Percentiles rank a stretch among this genome's conserved stretches.
These are phyloP conservation scores for Bjerkandera adusta DNA, from an alignment of 1,284 basidiomycete genomes.

Conservation along the genomic window DNA sequence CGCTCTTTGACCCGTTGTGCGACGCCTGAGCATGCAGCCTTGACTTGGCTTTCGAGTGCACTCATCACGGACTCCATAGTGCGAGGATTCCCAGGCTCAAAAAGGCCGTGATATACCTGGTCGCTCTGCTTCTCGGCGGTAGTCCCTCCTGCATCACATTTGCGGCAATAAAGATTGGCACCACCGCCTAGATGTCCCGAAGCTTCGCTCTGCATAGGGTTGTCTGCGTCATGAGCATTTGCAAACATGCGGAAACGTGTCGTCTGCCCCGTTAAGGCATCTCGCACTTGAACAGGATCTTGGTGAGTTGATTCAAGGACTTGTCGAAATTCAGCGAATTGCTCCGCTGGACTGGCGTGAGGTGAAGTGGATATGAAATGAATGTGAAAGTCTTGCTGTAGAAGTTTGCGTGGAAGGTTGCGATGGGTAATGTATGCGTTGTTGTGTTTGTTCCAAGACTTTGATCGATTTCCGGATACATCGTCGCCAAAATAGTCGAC, in stretches of 20 bases:
- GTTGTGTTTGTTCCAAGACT: constrained; percentile 31
- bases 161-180: constrained; percentile 15
- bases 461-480: constrained; percentile 33
- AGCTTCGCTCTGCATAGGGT: constrained; percentile 34
- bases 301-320: constrained; percentile 14
- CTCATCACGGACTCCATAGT: constrained; percentile 1
- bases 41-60: constrained; percentile 13
- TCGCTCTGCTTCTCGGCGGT: background rate
- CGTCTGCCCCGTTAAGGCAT: constrained; percentile 19
- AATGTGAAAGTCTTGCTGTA: constrained; percentile 34
- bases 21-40: constrained; percentile 15
- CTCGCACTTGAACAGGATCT: background rate
- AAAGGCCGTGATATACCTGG: background rate
- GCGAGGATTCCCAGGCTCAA: background rate
- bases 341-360: constrained; percentile 29
- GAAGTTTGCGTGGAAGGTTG: constrained; percentile 24
- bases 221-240: constrained; percentile 30
- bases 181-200: constrained; percentile 9
- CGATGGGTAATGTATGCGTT: constrained; percentile 29
- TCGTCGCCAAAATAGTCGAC: constrained; percentile 28
- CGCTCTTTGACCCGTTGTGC: constrained; percentile 10
- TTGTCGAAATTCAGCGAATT: constrained; percentile 24
- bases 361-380: constrained; percentile 34
- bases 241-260: constrained; percentile 16
- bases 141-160: constrained; percentile 31